Percentiles rank a stretch among this genome's conserved stretches.
Conservation (phyloP, 352 stramenopile species). For the Phytophthora pseudosyringae region DNA sequence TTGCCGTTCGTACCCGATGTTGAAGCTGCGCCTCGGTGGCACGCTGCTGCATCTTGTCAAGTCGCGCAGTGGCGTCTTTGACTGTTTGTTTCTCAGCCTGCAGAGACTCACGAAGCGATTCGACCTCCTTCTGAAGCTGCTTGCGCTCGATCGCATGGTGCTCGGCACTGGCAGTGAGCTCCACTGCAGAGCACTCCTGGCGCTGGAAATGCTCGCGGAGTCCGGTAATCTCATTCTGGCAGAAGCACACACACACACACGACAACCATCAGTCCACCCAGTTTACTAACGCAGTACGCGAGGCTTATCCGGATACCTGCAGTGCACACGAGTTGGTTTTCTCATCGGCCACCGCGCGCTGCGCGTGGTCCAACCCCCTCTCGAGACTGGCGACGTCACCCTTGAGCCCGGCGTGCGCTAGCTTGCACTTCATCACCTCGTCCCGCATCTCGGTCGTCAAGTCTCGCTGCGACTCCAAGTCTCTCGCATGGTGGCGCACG, state of each 20-base stretch:
- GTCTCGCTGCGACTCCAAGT: slow-evolving; percentile 19
- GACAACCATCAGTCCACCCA: no score
- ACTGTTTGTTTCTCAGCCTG: slow-evolving; percentile 17
- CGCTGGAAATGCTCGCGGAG: slow-evolving; percentile 28
- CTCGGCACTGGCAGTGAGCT: slow-evolving; percentile 29
- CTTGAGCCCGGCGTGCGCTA: slow-evolving; percentile 37
- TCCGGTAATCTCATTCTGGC: slow-evolving; percentile 21
- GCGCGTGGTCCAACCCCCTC: slow-evolving; percentile 33
- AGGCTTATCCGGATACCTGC: slow-evolving; percentile 25
- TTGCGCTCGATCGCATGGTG: slow-evolving; percentile 36
- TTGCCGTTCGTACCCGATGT: slow-evolving; percentile 18
- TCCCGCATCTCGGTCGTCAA: slow-evolving; percentile 21
- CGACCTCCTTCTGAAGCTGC: slow-evolving; percentile 38
- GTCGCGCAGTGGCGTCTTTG: slow-evolving; percentile 1
- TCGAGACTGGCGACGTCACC: slow-evolving; percentile 36
- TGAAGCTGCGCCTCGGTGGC: slow-evolving; percentile 19
- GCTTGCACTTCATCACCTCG: slow-evolving; percentile 34
- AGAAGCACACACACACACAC: no score
- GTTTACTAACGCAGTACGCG: neutral
- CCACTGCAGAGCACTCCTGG: slow-evolving; percentile 31
- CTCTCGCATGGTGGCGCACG: slow-evolving; percentile 34
- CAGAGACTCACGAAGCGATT: slow-evolving; percentile 17
- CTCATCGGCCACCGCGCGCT: slow-evolving; percentile 14
- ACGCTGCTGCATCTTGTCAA: slow-evolving; percentile 19
- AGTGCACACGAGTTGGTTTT: slow-evolving; percentile 15